Base-by-base conservation (phyloP, 75 land plant species). In the Selaginella tamariscina region DNA sequence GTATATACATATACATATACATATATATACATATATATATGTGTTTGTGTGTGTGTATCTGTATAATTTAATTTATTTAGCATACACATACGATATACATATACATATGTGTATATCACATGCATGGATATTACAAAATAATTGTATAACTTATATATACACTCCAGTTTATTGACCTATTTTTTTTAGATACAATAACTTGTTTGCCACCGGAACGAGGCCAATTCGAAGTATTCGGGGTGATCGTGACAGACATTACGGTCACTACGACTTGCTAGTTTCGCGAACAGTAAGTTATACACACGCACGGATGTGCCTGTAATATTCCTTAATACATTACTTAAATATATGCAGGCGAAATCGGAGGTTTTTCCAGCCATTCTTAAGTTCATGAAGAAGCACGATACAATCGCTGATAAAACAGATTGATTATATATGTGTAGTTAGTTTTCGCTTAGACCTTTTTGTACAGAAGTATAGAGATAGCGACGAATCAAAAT, bases 261-360 rank as follows among this genome's bases (percentile, higher is more conserved):
- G 86, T 30, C 99, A 91, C 56, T 95, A 90, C 79, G 99, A 95
- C 72, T 76, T 95, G 64, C 88, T 95, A 30, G 86, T 96, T 70
- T 91, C 85, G 26, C 78, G 83, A 28, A 29, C 81, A 86, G 96
- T 95, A 89, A 8, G 75, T 55, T 29, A 0, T 39, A 29, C n/a
- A n/a, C n/a, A n/a, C n/a, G n/a, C n/a, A n/a, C n/a, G n/a, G n/a
- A n/a, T n/a, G n/a, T n/a, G n/a, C n/a, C 33, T 31, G 32, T 49
- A n/a, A 54, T 27, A 31, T 24, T 70, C 11, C 5, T 70, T 26
- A 13, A 24, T 23, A 23, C 22, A 60, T 24, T 68, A 2, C 29
- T 54, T 30, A 22, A 13, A 30, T 39, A 56, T 30, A 26, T 54
- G 32, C 86, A 88, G 92, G 92, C 92, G 56, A 76, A 67, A 68